Conservation (phyloP, 495 filamentous ascomycete genomes). For the Glutinoglossum americanum region DNA sequence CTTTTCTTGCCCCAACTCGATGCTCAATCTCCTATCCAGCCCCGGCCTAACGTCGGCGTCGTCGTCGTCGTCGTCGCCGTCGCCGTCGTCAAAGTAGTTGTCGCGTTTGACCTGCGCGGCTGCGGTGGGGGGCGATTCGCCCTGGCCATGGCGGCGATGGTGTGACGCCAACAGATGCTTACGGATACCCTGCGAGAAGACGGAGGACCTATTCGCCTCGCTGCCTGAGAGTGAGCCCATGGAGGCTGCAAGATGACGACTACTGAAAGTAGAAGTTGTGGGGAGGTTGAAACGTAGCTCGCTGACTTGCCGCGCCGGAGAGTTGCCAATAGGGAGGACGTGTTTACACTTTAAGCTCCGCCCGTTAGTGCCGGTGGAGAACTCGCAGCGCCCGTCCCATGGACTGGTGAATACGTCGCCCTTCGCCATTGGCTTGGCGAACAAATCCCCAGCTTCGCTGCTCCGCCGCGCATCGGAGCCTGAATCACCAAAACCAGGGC, state of each 20-base stretch:
- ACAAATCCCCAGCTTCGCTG: background rate
- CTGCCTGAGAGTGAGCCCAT: background rate
- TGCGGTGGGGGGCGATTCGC: background rate
- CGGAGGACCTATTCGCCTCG: background rate
- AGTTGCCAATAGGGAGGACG: slow-evolving; percentile 10
- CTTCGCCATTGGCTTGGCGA: slow-evolving; percentile 16
- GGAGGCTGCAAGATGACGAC: background rate
- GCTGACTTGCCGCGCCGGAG: slow-evolving; percentile 26
- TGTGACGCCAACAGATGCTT: background rate
- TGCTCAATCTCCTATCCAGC: slow-evolving; percentile 11
- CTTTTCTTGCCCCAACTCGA: slow-evolving; percentile 56
- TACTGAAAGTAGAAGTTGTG: slow-evolving; percentile 9
- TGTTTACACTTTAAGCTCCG: slow-evolving; percentile 60
- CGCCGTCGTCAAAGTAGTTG: background rate
- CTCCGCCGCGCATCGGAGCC: background rate
- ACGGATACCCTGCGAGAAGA: background rate
- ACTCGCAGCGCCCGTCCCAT: slow-evolving; percentile 71
- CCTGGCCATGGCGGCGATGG: background rate
- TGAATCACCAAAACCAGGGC: too few relatives aligned
- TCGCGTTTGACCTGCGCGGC: background rate
- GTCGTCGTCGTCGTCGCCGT: background rate
- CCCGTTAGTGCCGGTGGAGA: slow-evolving; percentile 50
- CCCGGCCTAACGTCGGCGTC: background rate
- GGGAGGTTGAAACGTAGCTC: slow-evolving; percentile 81
- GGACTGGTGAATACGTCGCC: slow-evolving; percentile 46